Evolutionary conservation across 2,329 filamentous ascomycete species (phyloP), one percentile per base, ranked within the genome.

Genomic region (Fusarium tupiense): DNA sequence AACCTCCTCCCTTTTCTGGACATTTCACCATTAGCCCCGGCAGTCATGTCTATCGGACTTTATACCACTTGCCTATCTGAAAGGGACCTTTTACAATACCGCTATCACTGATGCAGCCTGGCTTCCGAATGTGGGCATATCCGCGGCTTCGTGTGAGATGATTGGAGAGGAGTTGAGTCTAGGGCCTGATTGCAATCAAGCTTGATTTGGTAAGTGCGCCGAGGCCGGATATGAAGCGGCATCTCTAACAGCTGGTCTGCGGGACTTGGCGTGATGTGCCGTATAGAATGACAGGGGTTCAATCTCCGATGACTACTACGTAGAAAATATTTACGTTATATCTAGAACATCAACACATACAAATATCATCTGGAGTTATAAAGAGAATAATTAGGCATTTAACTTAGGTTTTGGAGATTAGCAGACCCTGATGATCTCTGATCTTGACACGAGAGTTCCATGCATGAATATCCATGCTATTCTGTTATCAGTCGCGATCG

Each of bases 51-150:
- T 50, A 53, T 60, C 50, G 44, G 56, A 4, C 17, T 31, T 44
- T 56, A 35, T 65, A 53, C 54, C 44, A 71, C 67, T 71, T 71
- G 64, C 68, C 66, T 61, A 56, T 70, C 44, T 71, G n/a, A 54
- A 71, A 46, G 40, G 68, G 26, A 38, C 44, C 46, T 69, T 69
- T 69, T 64, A 53, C 11, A 52, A 61, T 47, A 41, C 61, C 49
- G 29, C 66, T 46, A 71, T 69, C 35, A 46, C 53, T 41, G 49
- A 68, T 56, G 43, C 26, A 33, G 43, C 12, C 29, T 24, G 29
- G n/a, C 26, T 40, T 35, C 54, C 54, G 22, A 26, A 31, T 47
- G 54, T 61, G 43, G 61, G 6, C 26, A 49, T 6, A 17, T 29
- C 16, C n/a, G 31, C 1, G 14, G 17, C 22, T 33, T 64, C 35